Percentiles rank a stretch among this genome's conserved stretches.
Evolutionary conservation across 257 asterid species (phyloP).

Genomic region (Fraxinus quadrangulata): DNA sequence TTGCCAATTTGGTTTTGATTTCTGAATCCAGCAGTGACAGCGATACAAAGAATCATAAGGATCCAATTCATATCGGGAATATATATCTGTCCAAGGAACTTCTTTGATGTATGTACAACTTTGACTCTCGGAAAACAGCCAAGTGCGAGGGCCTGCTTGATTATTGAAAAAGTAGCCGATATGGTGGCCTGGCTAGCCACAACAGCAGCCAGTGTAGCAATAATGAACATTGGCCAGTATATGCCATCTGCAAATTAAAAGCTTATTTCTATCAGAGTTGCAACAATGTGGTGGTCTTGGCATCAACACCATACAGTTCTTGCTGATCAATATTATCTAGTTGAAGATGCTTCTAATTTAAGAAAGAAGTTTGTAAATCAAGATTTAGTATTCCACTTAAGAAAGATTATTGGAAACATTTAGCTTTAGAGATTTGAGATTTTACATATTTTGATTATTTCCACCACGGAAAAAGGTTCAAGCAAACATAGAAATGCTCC

Average conservation of each 20-base stretch:
- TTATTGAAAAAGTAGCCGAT: constrained; percentile 88
- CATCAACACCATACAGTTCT: neutral
- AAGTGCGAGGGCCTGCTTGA: constrained; percentile 93
- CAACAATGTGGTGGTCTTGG: neutral
- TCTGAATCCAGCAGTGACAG: constrained; percentile 94
- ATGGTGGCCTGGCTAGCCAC: constrained; percentile 98
- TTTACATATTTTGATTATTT: neutral
- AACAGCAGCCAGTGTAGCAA: constrained; percentile 90
- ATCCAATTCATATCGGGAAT: constrained; percentile 96
- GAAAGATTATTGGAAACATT: too few species aligned
- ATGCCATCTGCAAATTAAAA: constrained; percentile 52
- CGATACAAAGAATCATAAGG: constrained; percentile 91
- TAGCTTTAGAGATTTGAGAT: neutral
- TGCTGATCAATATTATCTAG: neutral
- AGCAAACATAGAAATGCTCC: neutral
- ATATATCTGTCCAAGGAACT: constrained; percentile 86
- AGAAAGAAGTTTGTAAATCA: neutral
- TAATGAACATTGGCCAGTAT: constrained; percentile 84
- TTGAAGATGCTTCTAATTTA: neutral
- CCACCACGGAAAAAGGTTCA: neutral
- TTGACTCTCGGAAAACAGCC: constrained; percentile 97
- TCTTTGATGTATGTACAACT: constrained; percentile 92
- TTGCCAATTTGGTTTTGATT: constrained; percentile 95
- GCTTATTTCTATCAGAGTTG: neutral
- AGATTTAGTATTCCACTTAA: neutral